Base-by-base conservation (phyloP, 2,329 filamentous ascomycete species). In the Epichloe scottii region DNA sequence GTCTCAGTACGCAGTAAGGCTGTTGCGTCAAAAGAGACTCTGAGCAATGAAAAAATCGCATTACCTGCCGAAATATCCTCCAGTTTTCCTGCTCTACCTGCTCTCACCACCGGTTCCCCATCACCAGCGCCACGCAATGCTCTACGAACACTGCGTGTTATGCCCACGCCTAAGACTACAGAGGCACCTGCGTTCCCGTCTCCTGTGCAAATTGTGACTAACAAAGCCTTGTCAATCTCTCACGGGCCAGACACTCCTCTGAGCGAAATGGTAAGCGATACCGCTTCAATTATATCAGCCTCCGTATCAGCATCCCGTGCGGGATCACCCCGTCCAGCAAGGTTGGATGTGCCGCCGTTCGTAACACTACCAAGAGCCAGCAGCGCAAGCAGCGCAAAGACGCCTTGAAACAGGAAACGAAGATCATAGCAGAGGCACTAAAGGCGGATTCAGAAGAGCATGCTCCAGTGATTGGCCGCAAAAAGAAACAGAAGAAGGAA, bases 401-500 rank as follows among this genome's bases (percentile, higher is more conserved):
- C 55, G 77, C 76, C 17, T 71, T 79, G 53, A 85, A 82, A 60
- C 80, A 82, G 59, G 82, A 85, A 51, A 76, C 75, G 3, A 75
- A 73, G 17, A 64, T 74, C 35, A 74, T 82, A 53, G 69, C 67
- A 3, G 77, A 79, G 54, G 58, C 68, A 1, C 60, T 77, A 55
- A 72, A 74, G 46, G 60, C 68, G 14, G 81, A 83, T 53, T 65
- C 73, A 12, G 72, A 78, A 48, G 76, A 80, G 56, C 77, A 79
- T 57, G 87, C 81, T 7, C 87, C 88, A 0, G 85, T 94, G 40
- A 65, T 89, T 46, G 85, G 85, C 35, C 79, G 87, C 49, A 89
- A 89, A 73, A 91, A 89, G 73, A 93, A 91, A 69, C 80, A 87
- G 63, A 89, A 87, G 73, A 91, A 89, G 68, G 81, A 85, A 59